Base-by-base conservation (phyloP, 805 yeast species). In the Hanseniaspora lachancei region DNA sequence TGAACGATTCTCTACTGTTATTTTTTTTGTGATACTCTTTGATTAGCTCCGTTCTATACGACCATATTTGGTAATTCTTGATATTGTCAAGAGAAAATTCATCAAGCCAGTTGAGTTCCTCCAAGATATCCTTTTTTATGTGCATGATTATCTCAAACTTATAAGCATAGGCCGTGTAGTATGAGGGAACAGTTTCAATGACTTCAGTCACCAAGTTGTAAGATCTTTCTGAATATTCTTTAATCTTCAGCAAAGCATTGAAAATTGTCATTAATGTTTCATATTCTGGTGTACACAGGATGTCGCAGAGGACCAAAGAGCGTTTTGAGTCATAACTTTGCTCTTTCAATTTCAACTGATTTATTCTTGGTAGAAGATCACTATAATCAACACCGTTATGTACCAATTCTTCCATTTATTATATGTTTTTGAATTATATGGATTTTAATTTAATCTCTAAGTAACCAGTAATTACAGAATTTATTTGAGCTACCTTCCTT, bases 31-130 rank as follows among this genome's bases (percentile, higher is more conserved):
- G 12, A n/a, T 34, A 58, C 63, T 0, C 68, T 65, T 43, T 74
- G 74, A 55, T 84, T 69, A 91, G 65, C 36, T 80, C 71, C 63
- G 84, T 89, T 57, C 97, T 77, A 64, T 91, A 89, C 62, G 89
- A 86, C 97, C 97, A 93, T n/a, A 91, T 84, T 68, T 93, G 98
- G 69, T 93, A 93, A 71, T 89, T 91, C 67, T 93, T 93, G 42
- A 89, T 84, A 66, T 85, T 84, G 13, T 77, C 81, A 49, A 84
- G 64, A 0, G 95, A 89, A 38, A 86, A 70, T 36, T 73, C 73
- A 62, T 86, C 93, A 59, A 88, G 75, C 96, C 96, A 88, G 40
- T 78, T 78, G 40, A 88, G 72, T 63, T 91, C 95, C 16, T 72
- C 69, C 15, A 70, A 62, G 24, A 73, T 54, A 29, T 69, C 72